Evolutionary conservation across 768 basidiomycete genomes (phyloP).

Genomic region (Termitomyces sp.): DNA sequence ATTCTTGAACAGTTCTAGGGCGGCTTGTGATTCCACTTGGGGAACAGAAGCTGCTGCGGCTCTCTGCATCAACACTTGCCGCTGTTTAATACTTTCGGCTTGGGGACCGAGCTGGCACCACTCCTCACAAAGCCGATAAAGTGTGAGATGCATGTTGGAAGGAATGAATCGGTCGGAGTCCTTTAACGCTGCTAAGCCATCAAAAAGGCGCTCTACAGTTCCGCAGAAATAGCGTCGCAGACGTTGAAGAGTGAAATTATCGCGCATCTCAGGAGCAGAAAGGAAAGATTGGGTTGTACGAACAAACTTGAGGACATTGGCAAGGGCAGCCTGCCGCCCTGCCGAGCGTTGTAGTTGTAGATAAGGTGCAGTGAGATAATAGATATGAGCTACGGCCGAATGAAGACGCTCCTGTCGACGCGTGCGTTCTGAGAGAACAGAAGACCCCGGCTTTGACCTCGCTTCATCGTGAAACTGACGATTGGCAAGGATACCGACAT

Average conservation of each 20-base stretch:
- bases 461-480: constrained; percentile 66
- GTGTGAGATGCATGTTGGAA: constrained; percentile 64
- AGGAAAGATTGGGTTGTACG: constrained; percentile 77
- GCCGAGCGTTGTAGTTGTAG: constrained; percentile 66
- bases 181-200: constrained; percentile 62
- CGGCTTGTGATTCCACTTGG: constrained; percentile 43
- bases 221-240: constrained; percentile 90
- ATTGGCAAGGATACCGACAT: constrained; percentile 30
- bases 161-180: constrained; percentile 77
- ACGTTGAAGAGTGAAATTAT: constrained; percentile 72
- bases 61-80: constrained; percentile 67
- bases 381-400: constrained; percentile 86
- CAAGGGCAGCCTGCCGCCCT: constrained; percentile 66
- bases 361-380: constrained; percentile 76
- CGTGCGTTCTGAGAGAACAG: constrained; percentile 46
- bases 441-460: constrained; percentile 41
- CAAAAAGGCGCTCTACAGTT: constrained; percentile 80
- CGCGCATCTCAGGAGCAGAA: constrained; percentile 63
- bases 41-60: constrained; percentile 56
- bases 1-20: constrained; percentile 55
- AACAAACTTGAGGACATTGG: constrained; percentile 82
- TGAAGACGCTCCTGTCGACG: constrained; percentile 76
- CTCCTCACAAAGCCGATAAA: constrained; percentile 86
- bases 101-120: constrained; percentile 88
- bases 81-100: constrained; percentile 65